Base-by-base conservation (phyloP, 352 stramenopile species). In the Phytophthora uliginosa region DNA sequence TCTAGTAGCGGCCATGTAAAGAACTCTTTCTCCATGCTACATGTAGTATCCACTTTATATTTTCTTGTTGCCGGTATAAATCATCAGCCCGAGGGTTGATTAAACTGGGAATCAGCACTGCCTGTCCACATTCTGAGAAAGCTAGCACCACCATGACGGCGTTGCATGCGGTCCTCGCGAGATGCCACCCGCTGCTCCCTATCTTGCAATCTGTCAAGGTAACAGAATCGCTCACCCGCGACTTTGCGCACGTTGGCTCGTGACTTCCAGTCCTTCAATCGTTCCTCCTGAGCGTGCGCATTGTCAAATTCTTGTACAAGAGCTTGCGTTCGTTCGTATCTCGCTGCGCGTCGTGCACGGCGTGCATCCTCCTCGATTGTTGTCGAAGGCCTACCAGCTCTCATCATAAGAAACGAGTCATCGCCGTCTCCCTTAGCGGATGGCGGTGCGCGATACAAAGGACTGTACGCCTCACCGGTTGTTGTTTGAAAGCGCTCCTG, bases 101-200 rank as follows among this genome's bases (percentile, higher is more conserved):
- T 93, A 54, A 95, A 94, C 66, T 93, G 88, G 24, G 85, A 94
- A 33, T 96, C 85, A 10, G 81, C 69, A 31, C 88, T 95, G 57
- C 88, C 88, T 1, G 89, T 83, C 89, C 89, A 95, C 86, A 96
- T 96, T 59, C 85, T 85, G 53, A 93, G 81, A 67, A 86, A 94
- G 51, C 70, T 82, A 34, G 76, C 74, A 59, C 89, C 86, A 28
- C 89, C 86, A 66, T 93, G 74, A 38, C 86, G 86, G 55, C 90
- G 91, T 52, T 85, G 82, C 79, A 85, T 95, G 20, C 83, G 76
- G 65, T 82, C 59, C 60, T 93, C 83, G 8, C 81, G 74, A 42
- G 79, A 74, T 22, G 73, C 83, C 20, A 86, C 69, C 40, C 75
- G 77, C 38, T 93, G 71, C 57, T 95, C 83, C 18, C 82, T 72